A percentile compares a stretch with the other conserved stretches of the same genome.
These are phyloP conservation scores for Lipomyces oligophaga DNA, from an alignment of 805 yeast species.

Conservation along the genomic window DNA sequence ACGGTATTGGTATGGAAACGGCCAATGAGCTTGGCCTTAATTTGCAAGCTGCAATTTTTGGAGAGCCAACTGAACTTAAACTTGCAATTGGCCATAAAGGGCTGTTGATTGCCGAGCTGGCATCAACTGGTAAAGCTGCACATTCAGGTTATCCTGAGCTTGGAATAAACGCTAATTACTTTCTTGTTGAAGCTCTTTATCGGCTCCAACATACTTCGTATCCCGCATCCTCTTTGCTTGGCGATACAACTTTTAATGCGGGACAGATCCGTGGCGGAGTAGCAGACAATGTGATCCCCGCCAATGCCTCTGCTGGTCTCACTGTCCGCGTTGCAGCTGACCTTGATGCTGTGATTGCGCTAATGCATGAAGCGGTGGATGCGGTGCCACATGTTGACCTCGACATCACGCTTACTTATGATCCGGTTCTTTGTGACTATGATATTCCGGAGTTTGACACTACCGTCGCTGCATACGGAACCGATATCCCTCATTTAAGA, in stretches of 20 bases:
- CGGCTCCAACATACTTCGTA: slow-evolving; percentile 44
- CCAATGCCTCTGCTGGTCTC: slow-evolving; percentile 48
- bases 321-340: slow-evolving; percentile 55
- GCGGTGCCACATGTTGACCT: slow-evolving; percentile 29
- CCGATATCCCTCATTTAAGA: slow-evolving; percentile 50
- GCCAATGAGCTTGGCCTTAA: slow-evolving; percentile 43
- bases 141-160: slow-evolving; percentile 71
- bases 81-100: slow-evolving; percentile 65
- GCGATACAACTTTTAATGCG: slow-evolving; percentile 58
- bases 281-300: slow-evolving; percentile 65
- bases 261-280: slow-evolving; percentile 59
- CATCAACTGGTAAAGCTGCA: slow-evolving; percentile 23
- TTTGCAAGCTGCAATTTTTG: slow-evolving; percentile 64
- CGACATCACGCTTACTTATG: slow-evolving; percentile 27
- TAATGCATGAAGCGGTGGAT: slow-evolving; percentile 41
- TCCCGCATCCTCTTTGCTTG: slow-evolving; percentile 53
- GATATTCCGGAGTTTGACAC: slow-evolving; percentile 64
- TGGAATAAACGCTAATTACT: slow-evolving; percentile 60
- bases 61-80: slow-evolving; percentile 71
- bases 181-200: slow-evolving; percentile 50
- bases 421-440: slow-evolving; percentile 49
- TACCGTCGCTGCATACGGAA: slow-evolving; percentile 48
- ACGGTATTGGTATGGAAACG: slow-evolving; percentile 57
- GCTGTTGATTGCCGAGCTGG: slow-evolving; percentile 16
- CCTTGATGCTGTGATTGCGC: slow-evolving; percentile 39